These are phyloP conservation scores for Paxillus involutus DNA, from an alignment of 768 basidiomycete species.

Conservation along the genomic window DNA sequence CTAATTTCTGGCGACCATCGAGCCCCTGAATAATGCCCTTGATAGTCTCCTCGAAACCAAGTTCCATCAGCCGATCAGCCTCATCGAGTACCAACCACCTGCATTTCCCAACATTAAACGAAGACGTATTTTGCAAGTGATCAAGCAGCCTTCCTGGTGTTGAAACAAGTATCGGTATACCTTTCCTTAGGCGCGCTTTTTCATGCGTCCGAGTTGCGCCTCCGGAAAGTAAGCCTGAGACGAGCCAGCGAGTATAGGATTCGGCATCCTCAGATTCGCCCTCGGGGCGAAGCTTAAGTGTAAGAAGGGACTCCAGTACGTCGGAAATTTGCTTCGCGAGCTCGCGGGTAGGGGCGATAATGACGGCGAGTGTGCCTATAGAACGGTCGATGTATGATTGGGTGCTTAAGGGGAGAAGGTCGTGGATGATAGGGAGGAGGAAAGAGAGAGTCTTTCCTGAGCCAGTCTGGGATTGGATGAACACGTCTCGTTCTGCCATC, in stretches of 20 bases:
- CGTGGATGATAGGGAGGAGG: slow-evolving; percentile 92
- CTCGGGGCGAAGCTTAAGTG: slow-evolving; percentile 66
- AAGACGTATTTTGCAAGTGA: slow-evolving; percentile 92
- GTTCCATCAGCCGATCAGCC: slow-evolving; percentile 96
- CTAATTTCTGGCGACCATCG: slow-evolving; percentile 79
- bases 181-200: slow-evolving; percentile 93
- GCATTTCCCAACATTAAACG: slow-evolving; percentile 91
- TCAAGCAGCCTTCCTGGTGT: slow-evolving; percentile 95
- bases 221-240: slow-evolving; percentile 89
- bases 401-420: slow-evolving; percentile 85
- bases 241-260: slow-evolving; percentile 82
- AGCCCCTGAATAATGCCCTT: slow-evolving; percentile 84
- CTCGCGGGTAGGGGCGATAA: slow-evolving; percentile 94
- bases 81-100: slow-evolving; percentile 97
- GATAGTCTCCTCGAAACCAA: slow-evolving; percentile 96
- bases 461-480: slow-evolving; percentile 96
- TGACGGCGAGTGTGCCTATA: slow-evolving; percentile 91
- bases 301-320: slow-evolving; percentile 82
- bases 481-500: slow-evolving; percentile 64
- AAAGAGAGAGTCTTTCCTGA: slow-evolving; percentile 96
- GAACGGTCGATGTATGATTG: slow-evolving; percentile 93
- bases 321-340: slow-evolving; percentile 96
- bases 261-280: slow-evolving; percentile 53
- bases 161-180: slow-evolving; percentile 90
- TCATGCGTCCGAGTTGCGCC: slow-evolving; percentile 95